These are phyloP conservation scores for Globisporangium polare DNA, from an alignment of 352 stramenopile genomes.

Conservation along the genomic window DNA sequence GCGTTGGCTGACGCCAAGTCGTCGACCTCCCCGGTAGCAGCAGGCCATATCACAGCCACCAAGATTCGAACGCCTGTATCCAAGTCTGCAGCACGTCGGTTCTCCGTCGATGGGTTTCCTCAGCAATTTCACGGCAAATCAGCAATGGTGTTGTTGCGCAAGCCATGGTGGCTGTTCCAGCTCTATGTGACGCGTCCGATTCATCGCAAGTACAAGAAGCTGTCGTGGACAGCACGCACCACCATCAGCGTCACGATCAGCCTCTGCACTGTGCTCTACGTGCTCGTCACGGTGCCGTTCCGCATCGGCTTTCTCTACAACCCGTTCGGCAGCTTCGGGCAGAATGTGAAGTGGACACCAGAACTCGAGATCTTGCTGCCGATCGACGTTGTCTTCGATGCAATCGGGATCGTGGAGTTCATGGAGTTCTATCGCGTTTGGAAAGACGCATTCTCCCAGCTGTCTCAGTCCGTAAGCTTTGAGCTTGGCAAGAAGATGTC, in stretches of 20 bases:
- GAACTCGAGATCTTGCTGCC: conserved; percentile 36
- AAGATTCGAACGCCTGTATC: neutral
- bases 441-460: conserved; percentile 30
- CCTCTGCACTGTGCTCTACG: conserved; percentile 36
- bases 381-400: conserved; percentile 40
- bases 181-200: conserved; percentile 24
- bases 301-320: conserved; percentile 72
- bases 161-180: conserved; percentile 9
- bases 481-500: conserved; percentile 48
- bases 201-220: conserved; percentile 24
- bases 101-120: neutral
- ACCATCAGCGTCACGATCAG: conserved; percentile 27
- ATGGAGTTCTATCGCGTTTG: conserved; percentile 34
- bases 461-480: conserved; percentile 36
- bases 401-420: conserved; percentile 44
- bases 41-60: neutral
- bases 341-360: conserved; percentile 26
- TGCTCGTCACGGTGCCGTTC: conserved; percentile 51
- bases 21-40: neutral
- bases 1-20: neutral
- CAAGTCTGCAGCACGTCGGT: neutral
- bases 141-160: neutral
- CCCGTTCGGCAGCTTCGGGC: conserved; percentile 23
- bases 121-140: neutral
- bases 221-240: conserved; percentile 43